Percentiles rank a stretch among this genome's conserved stretches.
These are phyloP conservation scores for Clonostachys rhizophaga DNA, from an alignment of 2,329 filamentous ascomycete species.

Conservation along the genomic window DNA sequence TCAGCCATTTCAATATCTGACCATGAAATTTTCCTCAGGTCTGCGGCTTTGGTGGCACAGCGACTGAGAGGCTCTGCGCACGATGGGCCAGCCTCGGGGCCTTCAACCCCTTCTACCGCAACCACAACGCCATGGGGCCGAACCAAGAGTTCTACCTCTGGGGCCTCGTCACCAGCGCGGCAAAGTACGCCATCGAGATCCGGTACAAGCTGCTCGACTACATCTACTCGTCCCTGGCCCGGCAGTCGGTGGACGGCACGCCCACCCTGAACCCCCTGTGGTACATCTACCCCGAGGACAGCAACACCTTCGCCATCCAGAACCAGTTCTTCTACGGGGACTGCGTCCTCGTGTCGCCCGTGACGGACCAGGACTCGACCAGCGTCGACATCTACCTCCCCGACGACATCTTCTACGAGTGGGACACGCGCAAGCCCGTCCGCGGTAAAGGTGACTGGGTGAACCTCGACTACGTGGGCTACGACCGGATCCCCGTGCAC, in stretches of 20 bases:
- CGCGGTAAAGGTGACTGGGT: constrained; percentile 25
- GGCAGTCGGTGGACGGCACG: constrained; percentile 54
- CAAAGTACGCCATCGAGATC: constrained; percentile 61
- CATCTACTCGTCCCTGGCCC: constrained; percentile 65
- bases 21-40: constrained; percentile 19
- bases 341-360: constrained; percentile 38
- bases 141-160: constrained; percentile 66
- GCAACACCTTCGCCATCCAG: constrained; percentile 35
- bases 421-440: constrained; percentile 38
- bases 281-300: constrained; percentile 57
- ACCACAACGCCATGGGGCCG: constrained; percentile 46
- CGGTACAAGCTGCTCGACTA: constrained; percentile 71
- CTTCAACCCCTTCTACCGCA: constrained; percentile 65
- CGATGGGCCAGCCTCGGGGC: constrained; percentile 63
- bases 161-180: constrained; percentile 54
- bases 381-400: constrained; percentile 40
- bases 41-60: constrained; percentile 68
- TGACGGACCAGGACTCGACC: constrained; percentile 34
- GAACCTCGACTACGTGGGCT: constrained; percentile 23
- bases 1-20: background rate
- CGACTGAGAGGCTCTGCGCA: constrained; percentile 56
- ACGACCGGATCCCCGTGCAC: constrained; percentile 55
- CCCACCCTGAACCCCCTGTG: constrained; percentile 67
- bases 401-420: constrained; percentile 43
- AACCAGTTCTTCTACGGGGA: constrained; percentile 43